Percentiles rank a stretch among this genome's conserved stretches.
phyloP scores from a whole-genome alignment of 129 eudicot genomes.

The Helichrysum umbraculigerum region DNA sequence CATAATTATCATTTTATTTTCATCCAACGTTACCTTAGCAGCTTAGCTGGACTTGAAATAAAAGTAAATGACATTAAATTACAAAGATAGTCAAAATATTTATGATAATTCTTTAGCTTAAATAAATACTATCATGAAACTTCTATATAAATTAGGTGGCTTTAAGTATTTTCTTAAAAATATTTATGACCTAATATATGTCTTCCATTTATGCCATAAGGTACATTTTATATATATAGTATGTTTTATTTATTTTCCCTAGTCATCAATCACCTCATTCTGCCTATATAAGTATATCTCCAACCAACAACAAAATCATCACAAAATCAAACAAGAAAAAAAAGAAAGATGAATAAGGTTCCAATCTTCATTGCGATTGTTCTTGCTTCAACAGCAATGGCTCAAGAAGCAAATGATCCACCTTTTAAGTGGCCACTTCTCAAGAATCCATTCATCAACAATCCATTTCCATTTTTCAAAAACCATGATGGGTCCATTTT shows the following conservation, averaged over 20 bases:
- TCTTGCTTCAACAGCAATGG: slow-evolving; percentile 20
- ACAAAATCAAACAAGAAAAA: background rate
- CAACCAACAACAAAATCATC: background rate
- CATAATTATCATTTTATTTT: background rate
- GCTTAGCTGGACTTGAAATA: background rate
- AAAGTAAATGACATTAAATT: background rate
- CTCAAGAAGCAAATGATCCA: background rate
- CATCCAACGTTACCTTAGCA: background rate
- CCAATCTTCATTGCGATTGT: slow-evolving; percentile 1
- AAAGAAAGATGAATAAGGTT: background rate
- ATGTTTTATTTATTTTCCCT: background rate
- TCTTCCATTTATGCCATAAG: background rate
- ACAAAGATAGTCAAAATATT: background rate
- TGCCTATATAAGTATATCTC: background rate
- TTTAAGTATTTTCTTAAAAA: too few relatives aligned
- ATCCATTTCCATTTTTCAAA: background rate
- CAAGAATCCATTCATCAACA: slow-evolving; percentile 7
- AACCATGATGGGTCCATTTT: slow-evolving; percentile 1
- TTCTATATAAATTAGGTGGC: background rate
- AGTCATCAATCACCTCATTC: background rate
- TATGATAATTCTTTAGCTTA: background rate
- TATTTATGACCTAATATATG: background rate
- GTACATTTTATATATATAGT: background rate
- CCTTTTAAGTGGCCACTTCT: slow-evolving; percentile 22
- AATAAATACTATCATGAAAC: background rate